Conservation (phyloP, 73 alveolate species). For the Symbiodinium natans region DNA sequence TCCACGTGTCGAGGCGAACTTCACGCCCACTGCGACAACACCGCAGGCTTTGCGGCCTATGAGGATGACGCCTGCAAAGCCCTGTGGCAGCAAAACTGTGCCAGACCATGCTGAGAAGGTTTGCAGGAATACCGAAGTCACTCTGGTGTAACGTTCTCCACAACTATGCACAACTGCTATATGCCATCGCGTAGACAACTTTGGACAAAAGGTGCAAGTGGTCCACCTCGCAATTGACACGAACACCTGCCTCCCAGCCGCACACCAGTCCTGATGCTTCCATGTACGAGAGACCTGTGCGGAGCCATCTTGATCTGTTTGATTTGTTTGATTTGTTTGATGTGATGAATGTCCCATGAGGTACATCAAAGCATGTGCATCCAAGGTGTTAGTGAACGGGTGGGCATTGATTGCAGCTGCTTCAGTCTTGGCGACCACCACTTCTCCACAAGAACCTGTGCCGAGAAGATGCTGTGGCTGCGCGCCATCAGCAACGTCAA, state of each 20-base stretch:
- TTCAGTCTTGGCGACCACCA: constrained; percentile 46
- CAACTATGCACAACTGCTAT: too few relatives aligned
- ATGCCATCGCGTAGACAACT: too few relatives aligned
- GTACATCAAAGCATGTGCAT: too few relatives aligned
- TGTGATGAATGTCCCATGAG: too few relatives aligned
- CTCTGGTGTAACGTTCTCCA: too few relatives aligned
- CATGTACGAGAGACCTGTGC: too few relatives aligned
- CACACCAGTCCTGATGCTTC: background rate
- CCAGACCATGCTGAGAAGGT: too few relatives aligned
- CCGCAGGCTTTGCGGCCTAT: constrained; percentile 80
- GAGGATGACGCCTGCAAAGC: constrained; percentile 93
- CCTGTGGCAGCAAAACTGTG: background rate
- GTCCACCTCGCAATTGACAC: constrained; percentile 88
- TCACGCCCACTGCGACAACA: constrained; percentile 84
- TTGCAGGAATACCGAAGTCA: too few relatives aligned
- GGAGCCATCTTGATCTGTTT: too few relatives aligned
- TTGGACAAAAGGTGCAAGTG: constrained; percentile 81
- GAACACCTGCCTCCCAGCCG: constrained; percentile 49
- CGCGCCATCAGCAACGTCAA: constrained; percentile 94
- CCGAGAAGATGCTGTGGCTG: constrained; percentile 94
- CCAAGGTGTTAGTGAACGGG: constrained; percentile 91
- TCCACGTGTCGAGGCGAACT: constrained; percentile 84
- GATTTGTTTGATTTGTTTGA: too few relatives aligned
- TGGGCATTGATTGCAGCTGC: constrained; percentile 93
- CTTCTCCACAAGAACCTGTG: constrained; percentile 43